Percentiles rank a stretch among this genome's conserved stretches.
Evolutionary conservation across 495 filamentous ascomycete species (phyloP).

Genomic region (Aspergillus kassunensis): DNA sequence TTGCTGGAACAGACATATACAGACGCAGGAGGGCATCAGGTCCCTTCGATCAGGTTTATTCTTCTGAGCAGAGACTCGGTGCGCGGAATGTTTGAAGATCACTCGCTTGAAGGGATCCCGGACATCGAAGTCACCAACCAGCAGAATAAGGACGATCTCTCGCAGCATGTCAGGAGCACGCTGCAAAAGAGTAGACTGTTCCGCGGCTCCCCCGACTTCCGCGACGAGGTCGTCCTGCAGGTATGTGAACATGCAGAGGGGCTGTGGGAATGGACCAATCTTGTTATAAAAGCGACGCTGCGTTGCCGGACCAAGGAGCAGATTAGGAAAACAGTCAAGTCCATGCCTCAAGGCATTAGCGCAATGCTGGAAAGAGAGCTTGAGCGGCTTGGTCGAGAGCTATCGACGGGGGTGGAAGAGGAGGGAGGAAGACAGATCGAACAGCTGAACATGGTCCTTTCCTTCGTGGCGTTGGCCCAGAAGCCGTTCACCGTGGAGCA

Average conservation of each 20-base stretch:
- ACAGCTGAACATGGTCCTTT: constrained; percentile 10
- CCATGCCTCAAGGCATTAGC: constrained; percentile 10
- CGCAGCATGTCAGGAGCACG: constrained; percentile 5
- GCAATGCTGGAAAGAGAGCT: constrained; percentile 14
- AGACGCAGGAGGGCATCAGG: neutral
- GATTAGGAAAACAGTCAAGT: constrained; percentile 10
- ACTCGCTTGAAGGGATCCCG: constrained; percentile 4
- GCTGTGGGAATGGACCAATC: constrained; percentile 23
- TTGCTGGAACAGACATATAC: neutral
- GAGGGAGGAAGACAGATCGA: constrained; percentile 2
- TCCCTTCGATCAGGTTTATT: constrained; percentile 13
- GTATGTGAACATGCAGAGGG: constrained; percentile 13
- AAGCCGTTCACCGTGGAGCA: constrained; percentile 7
- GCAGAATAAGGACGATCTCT: constrained; percentile 14
- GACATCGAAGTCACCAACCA: constrained; percentile 10
- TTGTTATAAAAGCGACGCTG: constrained; percentile 13
- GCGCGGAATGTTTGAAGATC: constrained; percentile 6
- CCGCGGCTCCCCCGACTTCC: constrained; percentile 2
- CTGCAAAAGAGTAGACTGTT: constrained; percentile 10
- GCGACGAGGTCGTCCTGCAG: constrained; percentile 5
- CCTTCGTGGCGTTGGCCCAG: constrained; percentile 13
- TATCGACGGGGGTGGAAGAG: neutral
- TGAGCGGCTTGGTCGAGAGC: constrained; percentile 9
- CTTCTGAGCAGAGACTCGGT: constrained; percentile 17
- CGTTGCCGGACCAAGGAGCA: constrained; percentile 16